A percentile compares a stretch with the other conserved stretches of the same genome.
These are phyloP conservation scores for Fusarium devonianum DNA, from an alignment of 2,329 filamentous ascomycete species.

Conservation along the genomic window DNA sequence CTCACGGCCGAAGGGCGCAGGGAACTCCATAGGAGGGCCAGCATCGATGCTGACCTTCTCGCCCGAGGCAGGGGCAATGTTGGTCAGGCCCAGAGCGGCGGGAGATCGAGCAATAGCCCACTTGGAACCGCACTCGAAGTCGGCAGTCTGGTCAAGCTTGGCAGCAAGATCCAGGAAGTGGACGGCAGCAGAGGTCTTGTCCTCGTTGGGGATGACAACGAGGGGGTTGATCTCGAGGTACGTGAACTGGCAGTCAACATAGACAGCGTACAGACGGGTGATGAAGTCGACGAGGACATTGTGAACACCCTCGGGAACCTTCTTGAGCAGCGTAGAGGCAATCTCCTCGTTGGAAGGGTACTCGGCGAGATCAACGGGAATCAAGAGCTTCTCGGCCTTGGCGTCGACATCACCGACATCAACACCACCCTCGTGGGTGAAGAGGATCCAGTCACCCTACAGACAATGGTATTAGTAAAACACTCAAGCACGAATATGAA, in stretches of 20 bases:
- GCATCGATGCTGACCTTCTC: slow-evolving; percentile 91
- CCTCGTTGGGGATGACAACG: slow-evolving; percentile 94
- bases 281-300: slow-evolving; percentile 99
- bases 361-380: slow-evolving; percentile 92
- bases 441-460: slow-evolving; percentile 99
- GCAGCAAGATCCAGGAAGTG: slow-evolving; percentile 98
- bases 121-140: slow-evolving; percentile 99
- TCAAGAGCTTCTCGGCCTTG: slow-evolving; percentile 98
- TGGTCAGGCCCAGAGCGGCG: slow-evolving; percentile 83
- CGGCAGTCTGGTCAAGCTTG: slow-evolving; percentile 98
- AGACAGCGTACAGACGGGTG: slow-evolving; percentile 96
- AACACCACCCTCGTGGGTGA: slow-evolving; percentile 99
- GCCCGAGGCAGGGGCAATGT: slow-evolving; percentile 66
- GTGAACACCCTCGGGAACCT: slow-evolving; percentile 94
- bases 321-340: slow-evolving; percentile 82
- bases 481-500: slow-evolving; percentile 6
- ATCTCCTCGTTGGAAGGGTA: slow-evolving; percentile 98
- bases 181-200: slow-evolving; percentile 90
- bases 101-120: slow-evolving; percentile 97
- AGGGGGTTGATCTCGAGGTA: slow-evolving; percentile 99
- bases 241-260: slow-evolving; percentile 99
- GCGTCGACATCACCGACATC: slow-evolving; percentile 99
- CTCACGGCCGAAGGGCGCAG: slow-evolving; percentile 97
- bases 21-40: slow-evolving; percentile 98
- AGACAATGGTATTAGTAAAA: slow-evolving; percentile 35